Percentiles rank a stretch among this genome's conserved stretches.
phyloP scores from a whole-genome alignment of 1,284 basidiomycete genomes.

The Dichomitus squalens region DNA sequence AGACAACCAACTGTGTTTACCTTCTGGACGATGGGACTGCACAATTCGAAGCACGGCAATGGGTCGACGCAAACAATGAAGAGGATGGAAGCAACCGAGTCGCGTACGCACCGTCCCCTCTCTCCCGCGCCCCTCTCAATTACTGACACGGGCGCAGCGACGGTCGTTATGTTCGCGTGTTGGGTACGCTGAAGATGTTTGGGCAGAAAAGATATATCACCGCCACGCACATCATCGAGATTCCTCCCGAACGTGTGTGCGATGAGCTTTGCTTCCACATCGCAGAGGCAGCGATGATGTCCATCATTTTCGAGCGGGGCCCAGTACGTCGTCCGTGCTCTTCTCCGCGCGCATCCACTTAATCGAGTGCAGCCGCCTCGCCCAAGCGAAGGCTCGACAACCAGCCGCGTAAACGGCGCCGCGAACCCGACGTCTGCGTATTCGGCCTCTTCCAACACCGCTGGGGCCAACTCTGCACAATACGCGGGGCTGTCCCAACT shows the following conservation, averaged over 20 bases:
- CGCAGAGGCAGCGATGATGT: conserved; percentile 56
- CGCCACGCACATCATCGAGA: conserved; percentile 53
- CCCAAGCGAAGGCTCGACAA: conserved; percentile 25
- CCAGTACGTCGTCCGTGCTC: conserved; percentile 30
- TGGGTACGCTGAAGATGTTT: conserved; percentile 90
- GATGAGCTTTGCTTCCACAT: conserved; percentile 82
- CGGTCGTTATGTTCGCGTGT: conserved; percentile 80
- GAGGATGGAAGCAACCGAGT: conserved; percentile 51
- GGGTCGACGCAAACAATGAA: conserved; percentile 74
- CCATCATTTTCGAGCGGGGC: conserved; percentile 43
- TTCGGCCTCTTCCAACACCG: conserved; percentile 22
- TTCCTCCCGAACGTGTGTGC: background rate
- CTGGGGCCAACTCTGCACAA: conserved; percentile 27
- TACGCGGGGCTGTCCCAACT: conserved; percentile 45
- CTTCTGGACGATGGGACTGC: conserved; percentile 90
- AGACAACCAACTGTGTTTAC: conserved; percentile 85
- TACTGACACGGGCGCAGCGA: conserved; percentile 49
- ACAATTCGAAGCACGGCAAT: conserved; percentile 84
- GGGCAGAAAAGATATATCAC: conserved; percentile 84
- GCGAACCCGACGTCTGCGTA: conserved; percentile 33
- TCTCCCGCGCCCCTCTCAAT: background rate
- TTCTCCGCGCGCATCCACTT: background rate
- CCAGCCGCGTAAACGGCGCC: conserved; percentile 5
- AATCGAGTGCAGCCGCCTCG: conserved; percentile 30
- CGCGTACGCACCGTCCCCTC: conserved; percentile 37